Base-by-base conservation (phyloP, 306 rosid species). In the Cicer bijugum region DNA sequence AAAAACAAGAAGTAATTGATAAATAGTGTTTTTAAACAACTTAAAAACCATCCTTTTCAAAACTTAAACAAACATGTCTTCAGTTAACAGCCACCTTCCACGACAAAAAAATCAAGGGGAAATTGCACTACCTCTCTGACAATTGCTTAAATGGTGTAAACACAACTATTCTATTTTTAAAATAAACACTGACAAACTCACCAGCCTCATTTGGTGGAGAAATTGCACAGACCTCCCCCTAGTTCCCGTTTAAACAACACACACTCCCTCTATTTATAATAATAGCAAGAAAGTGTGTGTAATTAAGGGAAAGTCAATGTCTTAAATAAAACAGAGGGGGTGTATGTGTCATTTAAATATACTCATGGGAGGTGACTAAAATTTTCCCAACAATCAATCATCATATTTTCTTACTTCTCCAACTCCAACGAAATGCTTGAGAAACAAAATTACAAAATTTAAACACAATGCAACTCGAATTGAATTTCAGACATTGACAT, bases 371-470 rank as follows among this genome's bases (percentile, higher is more conserved):
- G n/a, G 52, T 11, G 14, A 12, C 15, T 47, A 16, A 47, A 47
- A 47, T 12, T 47, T 12, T 12, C 69, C 48, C 23, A 38, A 39
- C 68, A 39, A 62, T 62, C 12, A 39, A 39, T 62, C 23, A 8
- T 28, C 45, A 45, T 45, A 38, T 62, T 39, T 14, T 9, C 46
- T 8, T 38, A 38, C 48, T 15, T 39, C 48, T 62, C 8, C 4
- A 62, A 62, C 28, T 14, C 28, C 7, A 62, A 39, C 33, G 39
- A 61, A 37, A 39, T 38, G 48, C 48, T 38, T 9, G 67, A 37
- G 67, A 61, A 60, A 60, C 44, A 14, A 60, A 61, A 61, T 38
- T 15, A 38, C 48, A 14, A 5, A 61, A n/a, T 2, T 35, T 62
- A 62, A 2, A 15, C 47, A 43, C 47, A 16, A 44, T 10, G 71